Conservation (phyloP, 768 basidiomycete species). For the Mycena galericulata region DNA sequence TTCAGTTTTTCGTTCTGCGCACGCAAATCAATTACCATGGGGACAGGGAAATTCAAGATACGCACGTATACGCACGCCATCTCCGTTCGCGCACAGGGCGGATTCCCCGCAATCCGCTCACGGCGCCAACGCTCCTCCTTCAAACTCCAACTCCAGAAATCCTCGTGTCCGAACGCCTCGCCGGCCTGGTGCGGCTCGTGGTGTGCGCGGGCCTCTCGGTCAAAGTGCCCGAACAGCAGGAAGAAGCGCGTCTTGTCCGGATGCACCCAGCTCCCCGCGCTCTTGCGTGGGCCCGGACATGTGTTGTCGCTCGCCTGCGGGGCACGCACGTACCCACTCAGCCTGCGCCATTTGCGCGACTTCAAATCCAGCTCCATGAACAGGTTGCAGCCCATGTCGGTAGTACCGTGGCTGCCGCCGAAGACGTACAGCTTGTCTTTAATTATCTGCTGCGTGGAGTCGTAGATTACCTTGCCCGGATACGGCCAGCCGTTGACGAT, state of each 20-base stretch:
- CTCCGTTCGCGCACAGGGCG: constrained; percentile 49
- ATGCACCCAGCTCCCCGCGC: constrained; percentile 50
- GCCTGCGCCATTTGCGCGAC: constrained; percentile 42
- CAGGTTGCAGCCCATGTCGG: constrained; percentile 50
- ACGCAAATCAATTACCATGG: not conserved
- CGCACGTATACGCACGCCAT: constrained; percentile 47
- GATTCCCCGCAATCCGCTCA: constrained; percentile 49
- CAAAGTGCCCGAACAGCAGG: constrained; percentile 51
- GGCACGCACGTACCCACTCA: constrained; percentile 36
- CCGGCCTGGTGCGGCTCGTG: constrained; percentile 39
- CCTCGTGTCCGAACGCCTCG: constrained; percentile 37
- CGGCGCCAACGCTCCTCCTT: constrained; percentile 43
- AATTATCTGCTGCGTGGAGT: constrained; percentile 41
- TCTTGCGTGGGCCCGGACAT: constrained; percentile 50
- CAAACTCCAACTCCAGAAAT: constrained; percentile 54
- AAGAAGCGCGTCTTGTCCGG: constrained; percentile 44
- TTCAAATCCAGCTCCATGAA: constrained; percentile 46
- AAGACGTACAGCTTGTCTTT: constrained; percentile 54
- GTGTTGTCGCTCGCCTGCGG: constrained; percentile 32
- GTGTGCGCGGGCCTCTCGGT: constrained; percentile 43
- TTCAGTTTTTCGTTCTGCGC: constrained; percentile 42
- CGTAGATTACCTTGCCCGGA: constrained; percentile 20
- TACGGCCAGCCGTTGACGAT: constrained; percentile 40
- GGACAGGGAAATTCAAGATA: not conserved
- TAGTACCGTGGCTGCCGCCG: constrained; percentile 46